Base-by-base conservation (phyloP, 2,329 filamentous ascomycete species). In the Zasmidium citrigriseum region DNA sequence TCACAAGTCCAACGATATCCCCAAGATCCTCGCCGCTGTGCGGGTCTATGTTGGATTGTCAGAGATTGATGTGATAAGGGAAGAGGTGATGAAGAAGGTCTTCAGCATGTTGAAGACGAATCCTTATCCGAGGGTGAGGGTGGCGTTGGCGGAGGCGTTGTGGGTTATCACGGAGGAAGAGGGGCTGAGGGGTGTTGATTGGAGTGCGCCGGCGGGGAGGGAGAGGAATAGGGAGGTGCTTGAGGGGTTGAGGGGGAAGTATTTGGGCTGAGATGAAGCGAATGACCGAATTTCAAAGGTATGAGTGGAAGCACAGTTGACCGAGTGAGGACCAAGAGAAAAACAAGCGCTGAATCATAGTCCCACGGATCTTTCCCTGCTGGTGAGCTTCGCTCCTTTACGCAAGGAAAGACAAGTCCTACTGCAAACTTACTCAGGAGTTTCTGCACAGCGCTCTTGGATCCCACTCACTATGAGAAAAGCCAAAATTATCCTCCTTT, bases 1-100 rank as follows among this genome's bases (percentile, higher is more conserved):
- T 63, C 93, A 89, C 78, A 93, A 93, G 75, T 89, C 89, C 1
- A 86, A 88, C 20, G 95, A 91, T 71, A 84, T 96, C 46, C 84
- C 87, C 52, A 93, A 95, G 73, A 81, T 98, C 1, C 85, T 91
- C 70, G 89, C 91, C 0, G 91, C 90, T 21, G 78, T 96, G 60
- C 89, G 88, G 68, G 83, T 95, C 12, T 98, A 97, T 74, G 84
- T 87, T 2, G 86, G 86, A 0, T 76, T 96, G 23, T 85, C 86
- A 3, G 67, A 70, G n/a, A 72, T 82, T n/a, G 74, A 78, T 22
- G 76, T 77, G 0, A 75, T 84, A 7, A 75, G 77, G 9, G 78
- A 78, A 57, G 82, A 83, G 20, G 89, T 88, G 2, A 74, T 86
- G 54, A 86, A 83, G 70, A 90, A 92, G 72, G 77, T 97, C 44